These are phyloP conservation scores for Pseudogymnoascus sp. DNA, from an alignment of 2,329 filamentous ascomycete species.

Conservation along the genomic window DNA sequence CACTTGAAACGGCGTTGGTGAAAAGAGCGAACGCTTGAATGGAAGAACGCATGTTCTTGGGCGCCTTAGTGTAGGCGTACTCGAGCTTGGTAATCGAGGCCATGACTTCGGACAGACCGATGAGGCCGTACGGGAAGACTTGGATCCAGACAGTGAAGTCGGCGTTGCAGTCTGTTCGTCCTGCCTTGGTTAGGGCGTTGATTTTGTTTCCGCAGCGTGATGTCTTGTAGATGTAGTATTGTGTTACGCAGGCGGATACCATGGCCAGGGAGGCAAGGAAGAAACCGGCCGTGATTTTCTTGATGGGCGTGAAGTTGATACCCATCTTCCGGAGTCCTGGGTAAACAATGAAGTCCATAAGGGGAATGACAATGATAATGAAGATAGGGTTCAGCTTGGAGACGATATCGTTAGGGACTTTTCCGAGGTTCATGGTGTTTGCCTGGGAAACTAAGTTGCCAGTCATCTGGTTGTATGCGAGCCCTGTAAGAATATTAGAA, in stretches of 20 bases:
- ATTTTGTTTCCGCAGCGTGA: conserved; percentile 53
- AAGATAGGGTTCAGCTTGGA: conserved; percentile 69
- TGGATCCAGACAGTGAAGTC: conserved; percentile 59
- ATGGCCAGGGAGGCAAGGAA: conserved; percentile 54
- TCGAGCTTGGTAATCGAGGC: conserved; percentile 57
- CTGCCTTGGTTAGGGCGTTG: conserved; percentile 24
- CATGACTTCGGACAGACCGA: conserved; percentile 50
- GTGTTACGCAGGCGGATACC: conserved; percentile 48
- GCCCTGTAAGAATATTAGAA: conserved; percentile 33
- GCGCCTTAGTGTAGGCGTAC: conserved; percentile 70
- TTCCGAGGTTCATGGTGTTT: conserved; percentile 56
- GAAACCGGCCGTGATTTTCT: conserved; percentile 66
- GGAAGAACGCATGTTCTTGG: conserved; percentile 72
- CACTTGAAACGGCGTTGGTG: conserved; percentile 61
- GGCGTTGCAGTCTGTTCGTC: conserved; percentile 25
- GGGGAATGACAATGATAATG: conserved; percentile 65
- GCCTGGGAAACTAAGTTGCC: conserved; percentile 57
- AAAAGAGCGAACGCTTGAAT: conserved; percentile 62
- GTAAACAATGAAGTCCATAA: conserved; percentile 63
- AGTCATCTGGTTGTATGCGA: conserved; percentile 52
- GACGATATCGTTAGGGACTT: conserved; percentile 70
- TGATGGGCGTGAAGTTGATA: conserved; percentile 65
- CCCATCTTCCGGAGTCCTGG: conserved; percentile 55
- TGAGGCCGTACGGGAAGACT: conserved; percentile 38
- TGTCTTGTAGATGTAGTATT: conserved; percentile 55